Percentiles rank a stretch among this genome's conserved stretches.
Evolutionary conservation across 345 rosid genomes (phyloP).

Genomic region (Clausena lansium): DNA sequence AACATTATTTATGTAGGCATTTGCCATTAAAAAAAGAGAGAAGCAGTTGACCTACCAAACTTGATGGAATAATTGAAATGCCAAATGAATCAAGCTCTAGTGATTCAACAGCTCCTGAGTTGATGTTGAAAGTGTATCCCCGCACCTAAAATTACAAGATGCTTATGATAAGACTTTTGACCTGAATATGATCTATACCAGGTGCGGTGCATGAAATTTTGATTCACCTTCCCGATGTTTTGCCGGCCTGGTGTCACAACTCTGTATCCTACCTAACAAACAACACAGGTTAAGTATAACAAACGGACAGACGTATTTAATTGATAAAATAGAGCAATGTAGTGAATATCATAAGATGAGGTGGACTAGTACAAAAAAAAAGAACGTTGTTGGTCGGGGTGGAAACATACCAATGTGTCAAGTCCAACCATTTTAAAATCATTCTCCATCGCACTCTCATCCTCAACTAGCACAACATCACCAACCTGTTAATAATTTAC

Average conservation of each 20-base stretch:
- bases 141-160: constrained; percentile 50
- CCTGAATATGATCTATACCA: constrained; percentile 1
- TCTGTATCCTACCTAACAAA: constrained; percentile 81
- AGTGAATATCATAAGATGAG: neutral
- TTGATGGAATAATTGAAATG: constrained; percentile 81
- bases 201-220: neutral
- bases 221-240: constrained; percentile 72
- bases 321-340: neutral
- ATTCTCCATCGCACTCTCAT: constrained; percentile 57
- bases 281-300: constrained; percentile 20
- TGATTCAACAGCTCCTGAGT: constrained; percentile 71
- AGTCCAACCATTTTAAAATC: constrained; percentile 70
- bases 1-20: neutral
- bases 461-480: constrained; percentile 78
- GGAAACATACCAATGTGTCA: constrained; percentile 67
- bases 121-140: constrained; percentile 74
- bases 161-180: neutral
- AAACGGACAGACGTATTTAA: neutral
- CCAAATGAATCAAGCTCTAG: constrained; percentile 93
- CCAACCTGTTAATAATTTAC: constrained; percentile 54
- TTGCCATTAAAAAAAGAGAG: constrained; percentile 4
- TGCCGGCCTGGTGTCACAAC: constrained; percentile 60
- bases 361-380: neutral
- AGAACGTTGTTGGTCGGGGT: neutral
- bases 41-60: constrained; percentile 53